Evolutionary conservation across 805 yeast genomes (phyloP), one percentile per base, ranked within the genome.

Genomic region (Jamesozyma hellenica): DNA sequence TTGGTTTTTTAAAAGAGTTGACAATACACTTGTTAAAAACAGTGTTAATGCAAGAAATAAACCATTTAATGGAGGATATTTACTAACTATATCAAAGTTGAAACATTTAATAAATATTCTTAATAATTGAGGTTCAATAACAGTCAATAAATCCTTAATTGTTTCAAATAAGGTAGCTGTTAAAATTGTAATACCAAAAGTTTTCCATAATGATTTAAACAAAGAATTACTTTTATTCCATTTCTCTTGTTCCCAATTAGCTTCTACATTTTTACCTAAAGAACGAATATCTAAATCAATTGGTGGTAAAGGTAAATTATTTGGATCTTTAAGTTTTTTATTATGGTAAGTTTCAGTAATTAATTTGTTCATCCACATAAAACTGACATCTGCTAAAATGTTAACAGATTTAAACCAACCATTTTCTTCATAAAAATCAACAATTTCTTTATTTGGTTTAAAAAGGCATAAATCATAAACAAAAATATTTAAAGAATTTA

Each of bases 1-100:
- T 57, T 82, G 84, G 56, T 84, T 90, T 46, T 72, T 71, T 14
- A 81, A 60, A 2, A 72, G 65, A 0, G 92, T 79, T 40, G 79
- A 77, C 2, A 72, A 18, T 10, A 85, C 52, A 0, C 86, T 76
- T 5, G 75, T 70, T 4, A 64, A 42, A 52, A 86, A 81, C 77
- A 87, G 75, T 3, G 71, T 69, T 12, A 72, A 25, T 0, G 90
- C 77, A 40, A 86, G 70, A 40, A 75, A 60, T 32, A 77, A 60
- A 7, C 95, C 94, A 41, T 72, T 65, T 11, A 78, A 57, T 15
- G 75, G 51, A 3, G 80, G 78, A 7, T 72, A 68, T 2, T 50
- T 39, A 2, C 42, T 30, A 9, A 50, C 50, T 13, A 45, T 42
- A 16, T 54, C 52, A 3, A 44, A 48, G 29, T 60, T 56, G 52